Percentiles rank a stretch among this genome's conserved stretches.
Conservation (phyloP, 176 grass and related monocot species). For the Luzula sylvatica region DNA sequence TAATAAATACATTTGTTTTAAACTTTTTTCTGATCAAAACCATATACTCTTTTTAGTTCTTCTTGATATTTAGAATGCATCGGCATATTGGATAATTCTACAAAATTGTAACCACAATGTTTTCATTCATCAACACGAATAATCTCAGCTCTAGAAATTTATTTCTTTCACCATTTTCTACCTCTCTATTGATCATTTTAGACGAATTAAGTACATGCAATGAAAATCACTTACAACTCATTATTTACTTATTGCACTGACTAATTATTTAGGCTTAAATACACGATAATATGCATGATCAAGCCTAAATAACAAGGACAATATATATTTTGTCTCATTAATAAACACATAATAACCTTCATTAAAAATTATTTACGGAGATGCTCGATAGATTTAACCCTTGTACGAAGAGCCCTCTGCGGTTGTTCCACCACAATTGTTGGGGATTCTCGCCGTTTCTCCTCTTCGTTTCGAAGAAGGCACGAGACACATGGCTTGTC, state of each 20-base stretch:
- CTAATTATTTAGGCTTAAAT: slow-evolving; percentile 7
- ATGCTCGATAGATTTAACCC: not conserved
- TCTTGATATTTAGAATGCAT: no score
- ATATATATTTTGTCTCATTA: not conserved
- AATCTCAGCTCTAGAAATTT: no score
- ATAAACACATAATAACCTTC: not conserved
- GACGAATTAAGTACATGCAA: not conserved
- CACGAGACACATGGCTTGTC: not conserved
- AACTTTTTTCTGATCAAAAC: no score
- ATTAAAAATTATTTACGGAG: slow-evolving; percentile 6
- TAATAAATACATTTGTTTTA: no score
- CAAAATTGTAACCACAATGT: no score
- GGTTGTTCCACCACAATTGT: not conserved
- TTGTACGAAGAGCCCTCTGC: not conserved
- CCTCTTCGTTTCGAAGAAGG: not conserved
- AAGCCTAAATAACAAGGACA: not conserved
- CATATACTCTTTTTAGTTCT: no score
- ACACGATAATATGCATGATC: not conserved
- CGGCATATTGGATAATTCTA: no score
- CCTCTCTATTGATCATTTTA: no score
- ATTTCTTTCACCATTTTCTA: no score
- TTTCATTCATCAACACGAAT: no score
- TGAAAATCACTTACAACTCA: slow-evolving; percentile 2
- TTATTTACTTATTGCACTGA: not conserved
- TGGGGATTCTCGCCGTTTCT: not conserved